Base-by-base conservation (phyloP, 352 stramenopile species). In the Albugo candida region DNA sequence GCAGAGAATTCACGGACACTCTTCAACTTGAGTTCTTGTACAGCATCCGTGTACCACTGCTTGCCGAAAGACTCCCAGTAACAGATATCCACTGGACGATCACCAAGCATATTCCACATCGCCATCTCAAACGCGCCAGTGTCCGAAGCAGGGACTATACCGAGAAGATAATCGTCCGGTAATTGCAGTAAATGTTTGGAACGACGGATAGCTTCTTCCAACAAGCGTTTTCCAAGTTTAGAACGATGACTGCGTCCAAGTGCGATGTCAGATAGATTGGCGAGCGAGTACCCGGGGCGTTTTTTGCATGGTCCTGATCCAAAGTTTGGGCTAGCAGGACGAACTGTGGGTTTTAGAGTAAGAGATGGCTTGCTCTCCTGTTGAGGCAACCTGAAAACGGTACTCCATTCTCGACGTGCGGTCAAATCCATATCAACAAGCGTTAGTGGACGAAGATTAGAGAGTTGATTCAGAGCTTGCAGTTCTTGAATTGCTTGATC, bases 61-160 rank as follows among this genome's bases (percentile, higher is more conserved):
- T 94, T 69, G 16, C 95, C 94, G 57, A 98, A 98, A 18, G 83
- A 93, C 64, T 98, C 93, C 93, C 93, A 98, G 70, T 97, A 93
- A 61, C 78, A 95, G 20, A 93, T 65, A 58, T 95, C 85, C 41
- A 98, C 84, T 6, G 89, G 94, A 0, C 82, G 68, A 27, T 70
- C 65, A 31, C 95, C 95, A 17, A 99, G 76, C 70, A 99, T 93
- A 57, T 81, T 97, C 95, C 95, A 99, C 95, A 99, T 98, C 41
- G 94, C 95, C 95, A 99, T 99, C 69, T 99, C 95, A 58, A 97
- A 98, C 13, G 95, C 95, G 21, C 95, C 95, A 20, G 95, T 98
- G 65, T 99, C 95, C 8, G 89, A 98, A 37, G 92, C 95, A 35
- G 95, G 94, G 36, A 99, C 94, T 52, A 98, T 97, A 40, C 93